Conservation (phyloP, 1,284 basidiomycete genomes). For the Heimioporus punctisporus region DNA sequence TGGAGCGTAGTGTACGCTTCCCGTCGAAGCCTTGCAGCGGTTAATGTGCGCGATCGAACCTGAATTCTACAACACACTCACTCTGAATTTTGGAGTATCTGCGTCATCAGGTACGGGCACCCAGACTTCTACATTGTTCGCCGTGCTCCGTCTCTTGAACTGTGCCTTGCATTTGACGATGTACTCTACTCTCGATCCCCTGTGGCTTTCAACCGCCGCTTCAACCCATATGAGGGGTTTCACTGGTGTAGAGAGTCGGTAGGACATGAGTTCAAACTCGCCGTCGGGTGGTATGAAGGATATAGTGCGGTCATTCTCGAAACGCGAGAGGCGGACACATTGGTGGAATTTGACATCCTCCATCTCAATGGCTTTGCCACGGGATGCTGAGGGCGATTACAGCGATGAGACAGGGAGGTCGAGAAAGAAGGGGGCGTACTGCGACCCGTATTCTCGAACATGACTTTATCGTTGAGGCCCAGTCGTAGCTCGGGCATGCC, state of each 20-base stretch:
- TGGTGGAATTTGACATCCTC: conserved; percentile 99
- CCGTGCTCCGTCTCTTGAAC: conserved; percentile 95
- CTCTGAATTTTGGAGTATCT: conserved; percentile 96
- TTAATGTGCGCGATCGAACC: too few species aligned
- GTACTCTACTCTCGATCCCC: conserved; percentile 94
- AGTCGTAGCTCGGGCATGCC: conserved; percentile 98
- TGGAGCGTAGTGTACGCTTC: conserved; percentile 92
- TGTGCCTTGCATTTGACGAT: conserved; percentile 99
- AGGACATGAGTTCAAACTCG: conserved; percentile 99
- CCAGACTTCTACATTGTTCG: conserved; percentile 99
- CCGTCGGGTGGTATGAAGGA: conserved; percentile 99
- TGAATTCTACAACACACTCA: conserved; percentile 36
- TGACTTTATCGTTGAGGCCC: conserved; percentile 99
- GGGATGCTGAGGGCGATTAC: conserved; percentile 60
- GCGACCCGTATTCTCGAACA: conserved; percentile 98
- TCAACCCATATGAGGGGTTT: conserved; percentile 99
- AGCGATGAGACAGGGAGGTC: neutral
- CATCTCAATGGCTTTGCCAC: conserved; percentile 99
- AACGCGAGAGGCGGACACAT: conserved; percentile 98
- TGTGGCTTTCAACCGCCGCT: conserved; percentile 94
- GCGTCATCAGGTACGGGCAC: conserved; percentile 99
- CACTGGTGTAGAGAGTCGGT: conserved; percentile 94
- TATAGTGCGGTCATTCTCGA: conserved; percentile 99
- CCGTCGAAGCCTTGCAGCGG: conserved; percentile 83
- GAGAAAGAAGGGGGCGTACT: conserved; percentile 53